Evolutionary conservation across 1,284 basidiomycete species (phyloP), one percentile per base, ranked within the genome.

Genomic region (Pterula multifida): DNA sequence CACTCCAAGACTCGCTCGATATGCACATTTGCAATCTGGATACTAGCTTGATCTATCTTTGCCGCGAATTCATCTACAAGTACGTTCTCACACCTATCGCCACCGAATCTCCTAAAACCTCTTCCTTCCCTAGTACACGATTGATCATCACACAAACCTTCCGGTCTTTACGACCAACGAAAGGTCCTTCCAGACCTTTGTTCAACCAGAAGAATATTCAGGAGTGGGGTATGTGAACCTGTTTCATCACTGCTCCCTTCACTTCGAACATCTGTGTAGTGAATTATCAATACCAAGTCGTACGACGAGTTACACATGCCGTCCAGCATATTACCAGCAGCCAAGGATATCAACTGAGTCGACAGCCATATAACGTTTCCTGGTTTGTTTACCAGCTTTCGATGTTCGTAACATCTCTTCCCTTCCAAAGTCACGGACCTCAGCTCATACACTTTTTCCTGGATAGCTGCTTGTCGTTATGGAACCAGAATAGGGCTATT

Each of bases 41-140:
- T 58, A 76, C 75, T 35, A 68, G 73, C 3, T 65, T 85, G 36
- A 69, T 85, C 36, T 85, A 85, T 64, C 72, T 79, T 60, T 76
- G 72, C 51, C 69, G 80, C 54, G 85, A 87, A 61, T 82, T 81
- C 60, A 67, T 88, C 24, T 81, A 79, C 62, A 85, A 85, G 85
- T 87, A 57, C 54, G 82, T 75, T 26, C 13, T 46, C 45, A 49
- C 26, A 26, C 45, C 36, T 51, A 36, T 26, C 53, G 49, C 56
- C 52, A 48, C 47, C 54, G 53, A 28, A 52, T 51, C 55, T 57
- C 24, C 36, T 47, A 36, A 36, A 21, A 17, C 49, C 45, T 23
- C 47, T 49, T 39, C 12, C 22, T 49, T 50, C 50, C 54, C 47
- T 47, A 87, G 85, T 61, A 79, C 78, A 2, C 77, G 81, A 45